phyloP scores from a whole-genome alignment of 768 basidiomycete species.

The Leccinum rimulosum region DNA sequence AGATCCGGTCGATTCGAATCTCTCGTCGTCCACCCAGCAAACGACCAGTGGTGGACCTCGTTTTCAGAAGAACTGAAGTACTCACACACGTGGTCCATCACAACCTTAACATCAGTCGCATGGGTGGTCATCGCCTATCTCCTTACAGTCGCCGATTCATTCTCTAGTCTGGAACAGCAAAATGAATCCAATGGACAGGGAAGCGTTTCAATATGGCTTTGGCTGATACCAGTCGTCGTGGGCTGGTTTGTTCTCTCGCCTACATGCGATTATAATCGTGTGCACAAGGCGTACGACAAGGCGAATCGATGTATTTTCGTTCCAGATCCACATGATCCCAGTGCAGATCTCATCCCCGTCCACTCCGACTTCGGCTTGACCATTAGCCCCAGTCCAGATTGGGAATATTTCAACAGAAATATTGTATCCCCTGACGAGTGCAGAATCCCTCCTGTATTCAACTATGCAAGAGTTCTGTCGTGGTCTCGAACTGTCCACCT shows the following conservation, averaged over 20 bases:
- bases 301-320: conserved; percentile 10
- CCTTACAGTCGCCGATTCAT: conserved; percentile 16
- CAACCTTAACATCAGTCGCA: conserved; percentile 37
- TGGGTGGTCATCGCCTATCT: conserved; percentile 46
- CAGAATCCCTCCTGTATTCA: conserved; percentile 23
- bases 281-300: conserved; percentile 18
- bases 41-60: conserved; percentile 42
- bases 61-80: conserved; percentile 35
- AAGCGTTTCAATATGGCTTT: conserved; percentile 42
- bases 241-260: conserved; percentile 43
- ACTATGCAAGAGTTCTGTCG: conserved; percentile 23
- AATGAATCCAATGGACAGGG: conserved; percentile 37
- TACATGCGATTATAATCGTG: conserved; percentile 35
- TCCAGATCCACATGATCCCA: not conserved
- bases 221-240: conserved; percentile 40
- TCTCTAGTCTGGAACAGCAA: conserved; percentile 12
- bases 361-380: conserved; percentile 14
- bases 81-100: conserved; percentile 39
- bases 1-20: conserved; percentile 35
- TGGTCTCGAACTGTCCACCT: conserved; percentile 21
- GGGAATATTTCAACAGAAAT: not conserved
- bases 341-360: not conserved
- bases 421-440: conserved; percentile 22
- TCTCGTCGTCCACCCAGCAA: conserved; percentile 40
- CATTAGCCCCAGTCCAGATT: conserved; percentile 8